These are phyloP conservation scores for Collybia mongolica DNA, from an alignment of 768 basidiomycete genomes.

Conservation along the genomic window DNA sequence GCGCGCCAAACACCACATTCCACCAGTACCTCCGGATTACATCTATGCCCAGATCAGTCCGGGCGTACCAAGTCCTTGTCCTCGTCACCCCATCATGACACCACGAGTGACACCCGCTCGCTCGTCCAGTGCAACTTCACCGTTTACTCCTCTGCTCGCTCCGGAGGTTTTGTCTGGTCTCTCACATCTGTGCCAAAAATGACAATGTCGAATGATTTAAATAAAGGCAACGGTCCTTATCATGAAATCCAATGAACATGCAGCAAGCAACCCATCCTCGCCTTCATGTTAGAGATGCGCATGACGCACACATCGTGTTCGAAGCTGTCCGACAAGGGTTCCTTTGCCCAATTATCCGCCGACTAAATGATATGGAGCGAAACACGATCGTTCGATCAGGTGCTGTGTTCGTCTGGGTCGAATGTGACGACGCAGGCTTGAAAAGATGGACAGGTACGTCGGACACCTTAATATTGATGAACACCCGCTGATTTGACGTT, in stretches of 20 bases:
- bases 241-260: slow-evolving; percentile 27
- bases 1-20: slow-evolving; percentile 19
- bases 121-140: slow-evolving; percentile 6
- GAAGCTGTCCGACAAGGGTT: slow-evolving; percentile 62
- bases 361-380: slow-evolving; percentile 63
- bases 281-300: slow-evolving; percentile 63
- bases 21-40: slow-evolving; percentile 20
- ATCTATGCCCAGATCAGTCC: slow-evolving; percentile 18
- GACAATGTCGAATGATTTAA: slow-evolving; percentile 18
- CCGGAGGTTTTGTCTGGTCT: slow-evolving; percentile 21
- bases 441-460: slow-evolving; percentile 61
- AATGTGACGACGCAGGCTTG: slow-evolving; percentile 62
- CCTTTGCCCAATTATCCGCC: slow-evolving; percentile 48
- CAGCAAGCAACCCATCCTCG: slow-evolving; percentile 65
- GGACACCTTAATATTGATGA: background rate
- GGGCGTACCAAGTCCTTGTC: slow-evolving; percentile 29
- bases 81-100: slow-evolving; percentile 22
- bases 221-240: slow-evolving; percentile 18
- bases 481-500: background rate
- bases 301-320: slow-evolving; percentile 64
- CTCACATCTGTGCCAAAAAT: slow-evolving; percentile 20
- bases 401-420: slow-evolving; percentile 69
- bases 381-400: slow-evolving; percentile 55
- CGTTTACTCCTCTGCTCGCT: slow-evolving; percentile 8
- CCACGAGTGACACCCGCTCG: slow-evolving; percentile 20